Evolutionary conservation across 2,329 filamentous ascomycete genomes (phyloP).

Genomic region (Dothistroma septosporum): DNA sequence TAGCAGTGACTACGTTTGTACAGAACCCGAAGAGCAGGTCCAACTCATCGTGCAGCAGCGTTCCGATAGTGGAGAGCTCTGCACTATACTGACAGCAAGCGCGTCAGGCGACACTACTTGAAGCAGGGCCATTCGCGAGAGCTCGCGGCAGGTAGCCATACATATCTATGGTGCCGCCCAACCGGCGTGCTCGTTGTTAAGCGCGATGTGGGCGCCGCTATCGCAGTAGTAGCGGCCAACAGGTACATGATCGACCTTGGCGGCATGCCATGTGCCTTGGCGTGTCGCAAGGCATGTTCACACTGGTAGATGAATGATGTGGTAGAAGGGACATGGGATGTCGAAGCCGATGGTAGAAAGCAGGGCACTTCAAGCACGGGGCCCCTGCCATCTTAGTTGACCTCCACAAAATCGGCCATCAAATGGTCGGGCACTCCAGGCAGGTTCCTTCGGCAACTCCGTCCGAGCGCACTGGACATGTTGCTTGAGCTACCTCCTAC

Average conservation of each 20-base stretch:
- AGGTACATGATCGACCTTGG: not conserved
- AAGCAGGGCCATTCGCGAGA: not conserved
- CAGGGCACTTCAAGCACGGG: not conserved
- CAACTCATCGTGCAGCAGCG: not conserved
- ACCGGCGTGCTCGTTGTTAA: not conserved
- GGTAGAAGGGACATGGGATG: not conserved
- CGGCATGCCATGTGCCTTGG: not conserved
- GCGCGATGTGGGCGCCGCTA: not conserved
- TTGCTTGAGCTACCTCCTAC: too few relatives aligned
- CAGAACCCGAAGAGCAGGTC: not conserved
- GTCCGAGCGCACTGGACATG: not conserved
- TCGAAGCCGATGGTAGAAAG: not conserved
- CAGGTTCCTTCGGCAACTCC: not conserved
- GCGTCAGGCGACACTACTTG: not conserved
- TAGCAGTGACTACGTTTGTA: too few relatives aligned
- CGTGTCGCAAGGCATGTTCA: not conserved
- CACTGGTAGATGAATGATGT: not conserved
- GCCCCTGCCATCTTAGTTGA: not conserved
- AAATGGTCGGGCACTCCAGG: not conserved
- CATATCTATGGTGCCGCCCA: not conserved
- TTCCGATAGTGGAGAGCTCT: not conserved
- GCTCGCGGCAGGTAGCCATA: not conserved
- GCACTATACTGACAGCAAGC: not conserved
- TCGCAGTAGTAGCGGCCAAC: not conserved
- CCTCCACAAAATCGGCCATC: not conserved